Percentiles rank a stretch among this genome's conserved stretches.
Evolutionary conservation across 2,329 filamentous ascomycete genomes (phyloP).

Genomic region (Emergomyces pasteurianus): DNA sequence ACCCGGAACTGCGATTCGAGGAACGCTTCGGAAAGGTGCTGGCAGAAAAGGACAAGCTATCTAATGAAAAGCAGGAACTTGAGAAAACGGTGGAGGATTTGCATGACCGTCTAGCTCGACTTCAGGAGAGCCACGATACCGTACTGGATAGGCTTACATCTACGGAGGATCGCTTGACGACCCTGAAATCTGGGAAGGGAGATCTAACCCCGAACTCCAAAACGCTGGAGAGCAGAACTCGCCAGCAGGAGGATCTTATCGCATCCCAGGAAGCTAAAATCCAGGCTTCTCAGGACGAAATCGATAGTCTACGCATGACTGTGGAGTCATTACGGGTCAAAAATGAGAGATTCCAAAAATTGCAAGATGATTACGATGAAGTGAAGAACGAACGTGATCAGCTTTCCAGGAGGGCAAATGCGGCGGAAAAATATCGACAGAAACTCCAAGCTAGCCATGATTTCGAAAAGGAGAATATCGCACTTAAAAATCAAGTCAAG

Average conservation of each 20-base stretch:
- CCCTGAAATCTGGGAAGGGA: constrained; percentile 36
- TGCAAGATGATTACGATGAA: constrained; percentile 39
- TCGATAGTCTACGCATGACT: constrained; percentile 33
- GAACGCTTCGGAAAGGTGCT: constrained; percentile 37
- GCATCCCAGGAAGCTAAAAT: constrained; percentile 56
- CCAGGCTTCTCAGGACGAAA: constrained; percentile 38
- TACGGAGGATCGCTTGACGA: constrained; percentile 41
- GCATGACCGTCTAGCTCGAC: constrained; percentile 47
- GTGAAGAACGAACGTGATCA: constrained; percentile 37
- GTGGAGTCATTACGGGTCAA: constrained; percentile 34
- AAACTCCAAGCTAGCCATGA: constrained; percentile 39
- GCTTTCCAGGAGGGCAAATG: constrained; percentile 36
- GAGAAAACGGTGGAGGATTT: constrained; percentile 40
- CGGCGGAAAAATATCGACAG: constrained; percentile 38
- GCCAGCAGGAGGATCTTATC: constrained; percentile 58
- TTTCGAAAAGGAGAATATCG: constrained; percentile 37
- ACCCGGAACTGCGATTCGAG: constrained; percentile 37
- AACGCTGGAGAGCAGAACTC: constrained; percentile 33
- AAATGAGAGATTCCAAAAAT: constrained; percentile 33
- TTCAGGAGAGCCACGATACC: constrained; percentile 39
- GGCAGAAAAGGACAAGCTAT: constrained; percentile 47
- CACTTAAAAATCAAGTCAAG: constrained; percentile 34
- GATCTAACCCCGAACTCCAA: constrained; percentile 36
- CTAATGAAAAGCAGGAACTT: constrained; percentile 39
- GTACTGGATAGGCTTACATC: constrained; percentile 34